Percentiles rank a stretch among this genome's conserved stretches.
These are phyloP conservation scores for Aechmea fasciata DNA, from an alignment of 176 grass and related monocot genomes.

Conservation along the genomic window DNA sequence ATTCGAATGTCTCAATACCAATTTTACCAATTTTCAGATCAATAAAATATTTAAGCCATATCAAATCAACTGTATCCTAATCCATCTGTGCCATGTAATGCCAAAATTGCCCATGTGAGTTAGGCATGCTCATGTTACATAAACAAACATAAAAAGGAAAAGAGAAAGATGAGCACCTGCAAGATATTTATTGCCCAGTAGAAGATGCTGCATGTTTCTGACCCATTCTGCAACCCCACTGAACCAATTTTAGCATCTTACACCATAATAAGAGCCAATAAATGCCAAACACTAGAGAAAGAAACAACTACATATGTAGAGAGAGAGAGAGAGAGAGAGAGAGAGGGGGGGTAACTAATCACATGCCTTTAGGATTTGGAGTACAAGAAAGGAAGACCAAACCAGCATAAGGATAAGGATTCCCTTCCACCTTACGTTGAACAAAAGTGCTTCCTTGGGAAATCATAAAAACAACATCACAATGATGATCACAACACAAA, in stretches of 20 bases:
- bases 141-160: not conserved
- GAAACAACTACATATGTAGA: not conserved
- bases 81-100: too few relatives aligned
- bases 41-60: too few relatives aligned
- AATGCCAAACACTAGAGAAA: not conserved
- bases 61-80: too few relatives aligned
- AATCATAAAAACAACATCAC: not conserved
- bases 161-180: slow-evolving; percentile 35
- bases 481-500: not conserved
- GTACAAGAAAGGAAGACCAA: slow-evolving; percentile 66
- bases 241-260: not conserved
- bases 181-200: slow-evolving; percentile 78
- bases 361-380: slow-evolving; percentile 77
- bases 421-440: slow-evolving; percentile 87
- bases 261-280: not conserved
- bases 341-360: too few relatives aligned
- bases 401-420: slow-evolving; percentile 51
- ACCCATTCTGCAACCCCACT: slow-evolving; percentile 43
- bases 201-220: slow-evolving; percentile 61
- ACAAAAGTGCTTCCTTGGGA: slow-evolving; percentile 54
- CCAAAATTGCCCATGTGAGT: too few relatives aligned
- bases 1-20: too few relatives aligned
- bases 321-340: slow-evolving; percentile 2
- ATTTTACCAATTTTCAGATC: too few relatives aligned
- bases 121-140: slow-evolving; percentile 5